Conservation (phyloP, 768 basidiomycete species). For the Auricularia cornea region DNA sequence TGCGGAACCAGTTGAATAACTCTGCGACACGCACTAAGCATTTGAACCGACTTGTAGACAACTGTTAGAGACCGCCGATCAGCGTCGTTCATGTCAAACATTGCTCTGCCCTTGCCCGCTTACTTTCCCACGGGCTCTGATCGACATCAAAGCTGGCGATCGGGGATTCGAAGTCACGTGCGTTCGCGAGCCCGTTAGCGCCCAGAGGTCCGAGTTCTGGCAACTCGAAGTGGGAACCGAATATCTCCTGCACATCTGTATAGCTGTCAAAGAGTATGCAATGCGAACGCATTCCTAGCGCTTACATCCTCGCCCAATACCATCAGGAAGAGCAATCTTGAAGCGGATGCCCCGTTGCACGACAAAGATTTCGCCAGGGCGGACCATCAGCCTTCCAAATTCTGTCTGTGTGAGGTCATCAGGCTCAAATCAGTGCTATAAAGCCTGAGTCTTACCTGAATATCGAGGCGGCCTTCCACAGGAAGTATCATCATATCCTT, state of each 20-base stretch:
- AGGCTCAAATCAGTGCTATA: background rate
- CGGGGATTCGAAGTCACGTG: conserved; percentile 56
- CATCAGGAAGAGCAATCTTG: conserved; percentile 37
- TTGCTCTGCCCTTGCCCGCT: conserved; percentile 12
- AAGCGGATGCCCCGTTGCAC: conserved; percentile 61
- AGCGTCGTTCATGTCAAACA: no score
- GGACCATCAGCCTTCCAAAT: conserved; percentile 43
- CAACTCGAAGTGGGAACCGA: conserved; percentile 51
- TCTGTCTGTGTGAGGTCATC: conserved; percentile 6
- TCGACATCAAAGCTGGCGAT: conserved; percentile 59
- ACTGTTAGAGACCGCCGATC: conserved; percentile 21
- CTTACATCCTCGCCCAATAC: conserved; percentile 10
- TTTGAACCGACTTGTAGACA: conserved; percentile 36
- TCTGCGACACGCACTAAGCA: background rate
- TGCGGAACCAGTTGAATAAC: conserved; percentile 14
- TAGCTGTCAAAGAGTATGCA: background rate
- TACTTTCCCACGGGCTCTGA: conserved; percentile 52
- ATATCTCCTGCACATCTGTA: conserved; percentile 55
- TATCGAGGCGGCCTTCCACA: conserved; percentile 54
- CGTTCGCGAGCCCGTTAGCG: conserved; percentile 55
- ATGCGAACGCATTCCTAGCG: no score
- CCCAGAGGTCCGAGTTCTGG: conserved; percentile 62
- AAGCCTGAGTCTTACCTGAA: conserved; percentile 35
- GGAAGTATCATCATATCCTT: conserved; percentile 56
- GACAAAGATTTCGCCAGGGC: conserved; percentile 56